Evolutionary conservation across 768 basidiomycete genomes (phyloP).

Genomic region (Suillus weaverae): DNA sequence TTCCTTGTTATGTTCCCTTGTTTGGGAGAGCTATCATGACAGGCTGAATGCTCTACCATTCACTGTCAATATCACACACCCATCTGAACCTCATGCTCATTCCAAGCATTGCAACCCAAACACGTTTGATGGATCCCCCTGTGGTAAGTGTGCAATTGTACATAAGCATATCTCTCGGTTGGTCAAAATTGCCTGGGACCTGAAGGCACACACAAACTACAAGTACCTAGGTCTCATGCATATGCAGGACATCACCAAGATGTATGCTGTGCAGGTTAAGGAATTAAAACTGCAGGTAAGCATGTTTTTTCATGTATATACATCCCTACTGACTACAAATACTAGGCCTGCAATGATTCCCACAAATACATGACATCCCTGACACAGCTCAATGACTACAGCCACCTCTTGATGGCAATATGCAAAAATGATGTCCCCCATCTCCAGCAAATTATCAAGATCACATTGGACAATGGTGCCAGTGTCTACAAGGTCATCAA

Average conservation of each 20-base stretch:
- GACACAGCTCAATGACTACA: not conserved
- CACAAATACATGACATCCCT: not conserved
- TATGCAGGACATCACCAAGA: not conserved
- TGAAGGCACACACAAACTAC: not conserved
- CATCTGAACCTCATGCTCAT: not conserved
- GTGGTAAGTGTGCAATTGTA: not conserved
- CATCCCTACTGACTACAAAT: no score
- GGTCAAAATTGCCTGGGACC: not conserved
- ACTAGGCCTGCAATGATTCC: no score
- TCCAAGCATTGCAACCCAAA: not conserved
- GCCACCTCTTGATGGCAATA: constrained; percentile 8
- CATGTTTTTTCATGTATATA: not conserved
- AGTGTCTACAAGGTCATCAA: constrained; percentile 4
- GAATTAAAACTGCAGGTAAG: not conserved
- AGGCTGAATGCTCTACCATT: not conserved
- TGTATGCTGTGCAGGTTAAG: not conserved
- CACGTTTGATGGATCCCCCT: not conserved
- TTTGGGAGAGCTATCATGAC: not conserved
- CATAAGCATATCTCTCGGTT: not conserved
- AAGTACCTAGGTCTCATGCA: not conserved
- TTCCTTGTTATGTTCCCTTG: not conserved
- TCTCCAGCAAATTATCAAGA: constrained; percentile 3
- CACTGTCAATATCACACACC: not conserved
- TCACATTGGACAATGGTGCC: constrained; percentile 12
- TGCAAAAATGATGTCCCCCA: constrained; percentile 9